Evolutionary conservation across 2,329 filamentous ascomycete genomes (phyloP).

Genomic region (Blumeriella jaapii): DNA sequence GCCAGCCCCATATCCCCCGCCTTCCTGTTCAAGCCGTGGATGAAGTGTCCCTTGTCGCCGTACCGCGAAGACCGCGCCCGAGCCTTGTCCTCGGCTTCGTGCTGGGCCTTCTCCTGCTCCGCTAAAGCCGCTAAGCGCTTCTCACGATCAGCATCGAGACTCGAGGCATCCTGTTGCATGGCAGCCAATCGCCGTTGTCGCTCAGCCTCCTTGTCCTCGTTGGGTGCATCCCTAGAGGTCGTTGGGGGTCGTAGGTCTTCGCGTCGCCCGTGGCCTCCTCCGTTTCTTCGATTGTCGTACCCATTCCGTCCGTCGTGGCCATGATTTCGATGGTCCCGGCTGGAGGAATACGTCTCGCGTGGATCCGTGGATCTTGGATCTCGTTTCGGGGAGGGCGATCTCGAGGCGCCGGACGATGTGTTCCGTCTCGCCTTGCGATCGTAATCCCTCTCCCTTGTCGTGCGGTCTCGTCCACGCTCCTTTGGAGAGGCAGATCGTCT

Average conservation of each 20-base stretch:
- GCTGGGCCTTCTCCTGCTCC: conserved; percentile 50
- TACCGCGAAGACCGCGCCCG: conserved; percentile 47
- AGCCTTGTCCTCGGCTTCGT: conserved; percentile 54
- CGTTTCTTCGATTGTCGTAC: conserved; percentile 15
- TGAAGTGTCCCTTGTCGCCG: conserved; percentile 53
- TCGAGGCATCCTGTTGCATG: conserved; percentile 60
- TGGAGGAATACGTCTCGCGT: conserved; percentile 19
- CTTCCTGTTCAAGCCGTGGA: conserved; percentile 50
- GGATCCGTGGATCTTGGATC: conserved; percentile 25
- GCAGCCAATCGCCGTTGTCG: conserved; percentile 56
- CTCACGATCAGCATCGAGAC: conserved; percentile 59
- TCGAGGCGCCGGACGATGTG: conserved; percentile 22
- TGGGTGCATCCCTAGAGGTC: conserved; percentile 13
- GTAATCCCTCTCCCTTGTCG: conserved; percentile 14
- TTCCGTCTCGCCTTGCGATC: conserved; percentile 15
- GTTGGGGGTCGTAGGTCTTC: conserved; percentile 19
- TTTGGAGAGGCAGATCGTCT: conserved; percentile 25
- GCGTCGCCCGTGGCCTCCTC: conserved; percentile 19
- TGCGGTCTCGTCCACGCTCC: conserved; percentile 15
- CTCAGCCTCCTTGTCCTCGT: conserved; percentile 38
- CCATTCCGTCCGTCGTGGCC: conserved; percentile 13
- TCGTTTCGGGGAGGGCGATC: conserved; percentile 30
- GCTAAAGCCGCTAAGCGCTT: conserved; percentile 55
- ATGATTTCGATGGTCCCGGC: conserved; percentile 16
- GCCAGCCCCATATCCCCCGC: conserved; percentile 40